Conservation (phyloP, 805 yeast species). For the Yamadazyma philogaea region DNA sequence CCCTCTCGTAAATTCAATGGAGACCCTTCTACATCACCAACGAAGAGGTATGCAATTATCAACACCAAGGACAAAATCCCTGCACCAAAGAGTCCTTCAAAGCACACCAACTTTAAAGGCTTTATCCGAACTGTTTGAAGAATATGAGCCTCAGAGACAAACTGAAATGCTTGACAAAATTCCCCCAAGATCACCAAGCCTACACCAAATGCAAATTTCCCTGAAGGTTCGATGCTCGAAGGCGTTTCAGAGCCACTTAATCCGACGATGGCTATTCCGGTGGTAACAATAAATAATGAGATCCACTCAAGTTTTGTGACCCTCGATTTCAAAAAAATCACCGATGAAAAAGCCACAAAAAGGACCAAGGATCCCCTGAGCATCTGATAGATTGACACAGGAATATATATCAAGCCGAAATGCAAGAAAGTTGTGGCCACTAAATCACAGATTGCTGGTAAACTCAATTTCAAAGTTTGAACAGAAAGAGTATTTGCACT, state of each 20-base stretch:
- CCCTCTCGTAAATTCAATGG: constrained; percentile 56
- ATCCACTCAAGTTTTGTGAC: constrained; percentile 67
- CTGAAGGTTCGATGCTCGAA: constrained; percentile 10
- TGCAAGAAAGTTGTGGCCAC: constrained; percentile 73
- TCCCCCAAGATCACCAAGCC: constrained; percentile 57
- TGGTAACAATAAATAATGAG: constrained; percentile 57
- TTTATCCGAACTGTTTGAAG: constrained; percentile 49
- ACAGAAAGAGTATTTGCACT: constrained; percentile 10
- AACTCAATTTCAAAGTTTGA: constrained; percentile 31
- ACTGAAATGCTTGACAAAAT: constrained; percentile 69
- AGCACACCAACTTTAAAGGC: constrained; percentile 67
- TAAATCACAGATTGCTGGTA: constrained; percentile 72
- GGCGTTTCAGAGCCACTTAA: constrained; percentile 49
- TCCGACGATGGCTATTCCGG: constrained; percentile 73
- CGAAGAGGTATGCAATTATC: constrained; percentile 39
- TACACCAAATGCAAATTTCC: constrained; percentile 52
- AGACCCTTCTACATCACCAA: constrained; percentile 39
- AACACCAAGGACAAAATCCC: constrained; percentile 43
- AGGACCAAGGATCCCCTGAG: constrained; percentile 75
- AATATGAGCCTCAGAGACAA: constrained; percentile 73
- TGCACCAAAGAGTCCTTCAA: constrained; percentile 70
- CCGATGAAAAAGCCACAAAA: constrained; percentile 71
- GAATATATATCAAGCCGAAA: constrained; percentile 68
- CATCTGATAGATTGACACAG: constrained; percentile 83
- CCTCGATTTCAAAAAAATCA: constrained; percentile 52